These are phyloP conservation scores for Leptographium procerum DNA, from an alignment of 2,329 filamentous ascomycete genomes.

Conservation along the genomic window DNA sequence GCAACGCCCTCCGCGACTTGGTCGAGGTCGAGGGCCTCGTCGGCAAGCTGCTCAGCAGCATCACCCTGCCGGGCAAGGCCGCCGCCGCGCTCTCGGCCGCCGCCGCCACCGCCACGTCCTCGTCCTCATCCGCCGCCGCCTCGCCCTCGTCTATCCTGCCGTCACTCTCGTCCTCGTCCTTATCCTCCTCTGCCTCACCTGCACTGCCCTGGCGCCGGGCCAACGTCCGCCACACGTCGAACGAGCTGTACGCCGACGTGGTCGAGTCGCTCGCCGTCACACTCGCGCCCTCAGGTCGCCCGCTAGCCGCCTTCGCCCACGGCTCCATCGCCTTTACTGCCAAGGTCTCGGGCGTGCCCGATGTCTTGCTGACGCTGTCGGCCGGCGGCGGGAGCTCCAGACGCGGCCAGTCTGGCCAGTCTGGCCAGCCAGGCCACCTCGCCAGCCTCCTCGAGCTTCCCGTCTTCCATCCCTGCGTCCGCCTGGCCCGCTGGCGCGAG, in stretches of 20 bases:
- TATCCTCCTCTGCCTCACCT: slow-evolving; percentile 29
- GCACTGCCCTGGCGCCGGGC: slow-evolving; percentile 77
- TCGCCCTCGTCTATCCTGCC: not conserved
- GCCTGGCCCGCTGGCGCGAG: slow-evolving; percentile 81
- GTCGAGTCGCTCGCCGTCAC: slow-evolving; percentile 83
- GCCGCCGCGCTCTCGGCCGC: slow-evolving; percentile 3
- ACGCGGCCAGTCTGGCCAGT: too few relatives aligned
- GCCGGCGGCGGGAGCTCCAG: slow-evolving; percentile 53
- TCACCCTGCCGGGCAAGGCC: slow-evolving; percentile 62
- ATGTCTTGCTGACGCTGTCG: slow-evolving; percentile 70
- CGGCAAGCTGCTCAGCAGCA: slow-evolving; percentile 77
- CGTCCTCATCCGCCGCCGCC: not conserved
- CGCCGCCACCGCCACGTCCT: not conserved
- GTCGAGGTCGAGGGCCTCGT: slow-evolving; percentile 88
- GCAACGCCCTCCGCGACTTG: slow-evolving; percentile 80
- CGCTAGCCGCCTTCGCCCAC: slow-evolving; percentile 76
- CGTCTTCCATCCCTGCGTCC: slow-evolving; percentile 92
- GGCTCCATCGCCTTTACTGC: slow-evolving; percentile 91
- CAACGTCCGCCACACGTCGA: slow-evolving; percentile 90
- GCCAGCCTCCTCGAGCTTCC: slow-evolving; percentile 69
- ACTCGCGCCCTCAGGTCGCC: slow-evolving; percentile 78
- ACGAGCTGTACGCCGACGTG: slow-evolving; percentile 93
- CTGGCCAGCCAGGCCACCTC: slow-evolving; percentile 48
- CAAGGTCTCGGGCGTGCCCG: slow-evolving; percentile 89
- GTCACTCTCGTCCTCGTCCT: slow-evolving; percentile 16